These are phyloP conservation scores for Isatis tinctoria DNA, from an alignment of 345 rosid species.

Conservation along the genomic window DNA sequence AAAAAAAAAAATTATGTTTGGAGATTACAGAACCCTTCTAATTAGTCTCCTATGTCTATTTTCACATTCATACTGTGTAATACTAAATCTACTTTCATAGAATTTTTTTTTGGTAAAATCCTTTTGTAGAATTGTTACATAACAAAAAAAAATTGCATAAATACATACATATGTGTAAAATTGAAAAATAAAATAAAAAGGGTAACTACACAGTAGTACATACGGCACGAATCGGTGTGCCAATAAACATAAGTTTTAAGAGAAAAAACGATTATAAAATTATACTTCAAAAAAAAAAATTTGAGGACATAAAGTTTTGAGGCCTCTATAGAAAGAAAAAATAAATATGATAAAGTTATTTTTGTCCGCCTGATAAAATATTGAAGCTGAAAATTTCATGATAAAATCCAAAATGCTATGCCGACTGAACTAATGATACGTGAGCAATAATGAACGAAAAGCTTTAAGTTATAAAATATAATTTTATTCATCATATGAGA, in stretches of 20 bases:
- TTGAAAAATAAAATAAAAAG: no score
- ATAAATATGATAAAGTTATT: neutral
- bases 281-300: no score
- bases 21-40: no score
- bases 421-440: neutral
- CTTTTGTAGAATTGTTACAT: neutral
- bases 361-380: neutral
- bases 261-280: neutral
- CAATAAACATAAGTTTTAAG: neutral
- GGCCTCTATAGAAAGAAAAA: neutral
- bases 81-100: neutral
- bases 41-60: no score
- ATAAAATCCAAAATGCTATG: conserved; percentile 1
- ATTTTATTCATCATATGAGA: neutral
- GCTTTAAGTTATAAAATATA: neutral
- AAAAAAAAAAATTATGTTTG: no score
- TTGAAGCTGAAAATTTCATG: neutral
- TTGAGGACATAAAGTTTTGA: neutral
- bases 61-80: neutral
- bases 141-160: neutral
- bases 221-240: no score
- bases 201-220: no score
- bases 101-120: no score
- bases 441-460: neutral
- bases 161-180: neutral